phyloP scores from a whole-genome alignment of 2,329 filamentous ascomycete genomes.

The Tolypocladium cylindrosporum region DNA sequence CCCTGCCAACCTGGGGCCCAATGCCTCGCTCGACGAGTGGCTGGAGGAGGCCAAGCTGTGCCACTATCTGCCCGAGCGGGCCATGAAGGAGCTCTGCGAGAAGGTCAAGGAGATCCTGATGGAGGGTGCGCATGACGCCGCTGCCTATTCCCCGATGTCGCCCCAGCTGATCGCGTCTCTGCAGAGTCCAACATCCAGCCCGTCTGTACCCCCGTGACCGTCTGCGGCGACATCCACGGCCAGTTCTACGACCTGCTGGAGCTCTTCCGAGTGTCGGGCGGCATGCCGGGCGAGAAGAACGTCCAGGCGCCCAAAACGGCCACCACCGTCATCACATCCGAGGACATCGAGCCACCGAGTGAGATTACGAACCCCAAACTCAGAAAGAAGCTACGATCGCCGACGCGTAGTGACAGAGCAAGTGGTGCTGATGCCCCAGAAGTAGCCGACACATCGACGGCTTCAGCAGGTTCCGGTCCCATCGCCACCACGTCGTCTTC shows the following conservation, averaged over 20 bases:
- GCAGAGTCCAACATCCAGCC: slow-evolving; percentile 97
- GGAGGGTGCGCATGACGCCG: slow-evolving; percentile 59
- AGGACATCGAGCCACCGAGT: slow-evolving; percentile 83
- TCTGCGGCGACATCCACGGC: slow-evolving; percentile 96
- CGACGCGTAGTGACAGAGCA: slow-evolving; percentile 27
- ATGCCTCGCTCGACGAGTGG: slow-evolving; percentile 91
- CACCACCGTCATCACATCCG: slow-evolving; percentile 72
- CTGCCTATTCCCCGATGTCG: background rate
- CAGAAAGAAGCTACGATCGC: slow-evolving; percentile 66
- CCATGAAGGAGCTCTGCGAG: slow-evolving; percentile 98
- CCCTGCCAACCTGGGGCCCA: slow-evolving; percentile 72
- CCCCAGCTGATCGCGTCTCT: background rate
- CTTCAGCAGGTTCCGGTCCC: slow-evolving; percentile 13
- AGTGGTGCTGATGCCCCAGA: slow-evolving; percentile 42
- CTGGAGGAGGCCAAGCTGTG: slow-evolving; percentile 93
- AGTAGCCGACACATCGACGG: slow-evolving; percentile 23
- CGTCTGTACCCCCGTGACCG: slow-evolving; percentile 90
- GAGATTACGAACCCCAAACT: slow-evolving; percentile 82
- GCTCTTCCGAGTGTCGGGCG: slow-evolving; percentile 90
- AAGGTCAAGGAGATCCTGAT: slow-evolving; percentile 98
- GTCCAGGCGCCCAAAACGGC: slow-evolving; percentile 58
- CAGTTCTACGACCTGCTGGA: slow-evolving; percentile 98
- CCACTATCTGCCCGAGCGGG: slow-evolving; percentile 87
- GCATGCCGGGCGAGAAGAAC: slow-evolving; percentile 81
- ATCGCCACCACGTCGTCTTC: slow-evolving; percentile 24